These are phyloP conservation scores for Fusarium oxysporum DNA, from an alignment of 2,329 filamentous ascomycete genomes.

Conservation along the genomic window DNA sequence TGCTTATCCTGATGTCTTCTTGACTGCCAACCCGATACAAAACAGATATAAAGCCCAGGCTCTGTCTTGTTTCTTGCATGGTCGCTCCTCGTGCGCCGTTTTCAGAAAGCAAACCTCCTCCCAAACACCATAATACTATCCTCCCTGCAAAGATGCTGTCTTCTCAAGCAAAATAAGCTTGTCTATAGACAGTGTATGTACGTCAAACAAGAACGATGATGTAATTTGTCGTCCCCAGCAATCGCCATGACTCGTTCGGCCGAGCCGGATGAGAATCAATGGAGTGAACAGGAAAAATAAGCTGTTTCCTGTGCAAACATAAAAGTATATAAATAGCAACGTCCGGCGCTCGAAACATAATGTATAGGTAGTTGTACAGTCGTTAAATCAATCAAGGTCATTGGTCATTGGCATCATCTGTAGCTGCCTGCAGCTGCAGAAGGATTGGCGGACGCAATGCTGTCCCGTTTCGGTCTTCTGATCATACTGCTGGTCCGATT, in stretches of 20 bases:
- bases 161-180: constrained; percentile 14
- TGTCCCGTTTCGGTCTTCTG: constrained; percentile 57
- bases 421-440: constrained; percentile 57
- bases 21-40: constrained; percentile 3
- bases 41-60: constrained; percentile 17
- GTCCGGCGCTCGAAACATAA: constrained; percentile 45
- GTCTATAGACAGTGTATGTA: constrained; percentile 32
- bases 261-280: constrained; percentile 29
- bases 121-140: constrained; percentile 27
- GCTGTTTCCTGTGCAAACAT: constrained; percentile 38
- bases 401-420: constrained; percentile 55
- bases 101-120: constrained; percentile 26
- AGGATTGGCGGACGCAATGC: constrained; percentile 50
- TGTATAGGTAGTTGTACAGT: constrained; percentile 44
- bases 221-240: constrained; percentile 19
- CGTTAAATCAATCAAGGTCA: constrained; percentile 43
- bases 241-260: constrained; percentile 43
- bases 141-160: constrained; percentile 15
- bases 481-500: constrained; percentile 61
- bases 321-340: constrained; percentile 49
- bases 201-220: constrained; percentile 23
- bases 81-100: constrained; percentile 22
- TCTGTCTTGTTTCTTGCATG: neutral
- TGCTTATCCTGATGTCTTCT: constrained; percentile 32
- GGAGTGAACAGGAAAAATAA: constrained; percentile 10